phyloP scores from a whole-genome alignment of 2,329 filamentous ascomycete genomes.

The Alternaria conjuncta region DNA sequence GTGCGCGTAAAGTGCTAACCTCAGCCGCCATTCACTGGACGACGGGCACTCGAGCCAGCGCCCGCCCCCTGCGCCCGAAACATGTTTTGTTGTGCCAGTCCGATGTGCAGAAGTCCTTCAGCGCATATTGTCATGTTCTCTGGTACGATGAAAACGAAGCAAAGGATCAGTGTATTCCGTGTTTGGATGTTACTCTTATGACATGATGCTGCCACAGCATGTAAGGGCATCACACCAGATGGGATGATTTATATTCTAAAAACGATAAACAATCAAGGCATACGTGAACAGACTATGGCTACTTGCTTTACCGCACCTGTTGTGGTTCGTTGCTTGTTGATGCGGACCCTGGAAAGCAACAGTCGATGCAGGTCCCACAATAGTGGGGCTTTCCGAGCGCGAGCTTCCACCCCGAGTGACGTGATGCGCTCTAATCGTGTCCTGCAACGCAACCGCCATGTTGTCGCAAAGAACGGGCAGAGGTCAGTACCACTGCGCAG shows the following conservation, averaged over 20 bases:
- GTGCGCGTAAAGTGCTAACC: slow-evolving; percentile 24
- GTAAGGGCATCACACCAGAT: not conserved
- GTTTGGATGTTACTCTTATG: not conserved
- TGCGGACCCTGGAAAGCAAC: slow-evolving; percentile 4
- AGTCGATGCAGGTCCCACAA: slow-evolving; percentile 7
- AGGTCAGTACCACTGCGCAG: slow-evolving; percentile 7
- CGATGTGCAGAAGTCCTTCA: not conserved
- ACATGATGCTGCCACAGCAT: not conserved
- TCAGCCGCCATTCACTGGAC: slow-evolving; percentile 11
- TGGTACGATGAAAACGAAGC: not conserved
- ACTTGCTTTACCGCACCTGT: not conserved
- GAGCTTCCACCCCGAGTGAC: slow-evolving; percentile 6
- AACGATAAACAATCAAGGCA: not conserved
- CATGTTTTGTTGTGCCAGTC: not conserved
- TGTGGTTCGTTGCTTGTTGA: not conserved
- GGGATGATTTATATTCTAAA: not conserved
- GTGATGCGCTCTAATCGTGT: not conserved
- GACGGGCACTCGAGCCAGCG: slow-evolving; percentile 9
- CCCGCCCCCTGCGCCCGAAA: not conserved
- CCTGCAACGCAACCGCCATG: slow-evolving; percentile 1
- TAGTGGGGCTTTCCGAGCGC: slow-evolving; percentile 14
- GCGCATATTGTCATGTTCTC: not conserved
- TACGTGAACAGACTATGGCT: not conserved
- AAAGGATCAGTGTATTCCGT: not conserved
- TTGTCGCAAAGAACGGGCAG: slow-evolving; percentile 25